Evolutionary conservation across 176 grass and related monocot genomes (phyloP).

Genomic region (Aegilops speltoides): DNA sequence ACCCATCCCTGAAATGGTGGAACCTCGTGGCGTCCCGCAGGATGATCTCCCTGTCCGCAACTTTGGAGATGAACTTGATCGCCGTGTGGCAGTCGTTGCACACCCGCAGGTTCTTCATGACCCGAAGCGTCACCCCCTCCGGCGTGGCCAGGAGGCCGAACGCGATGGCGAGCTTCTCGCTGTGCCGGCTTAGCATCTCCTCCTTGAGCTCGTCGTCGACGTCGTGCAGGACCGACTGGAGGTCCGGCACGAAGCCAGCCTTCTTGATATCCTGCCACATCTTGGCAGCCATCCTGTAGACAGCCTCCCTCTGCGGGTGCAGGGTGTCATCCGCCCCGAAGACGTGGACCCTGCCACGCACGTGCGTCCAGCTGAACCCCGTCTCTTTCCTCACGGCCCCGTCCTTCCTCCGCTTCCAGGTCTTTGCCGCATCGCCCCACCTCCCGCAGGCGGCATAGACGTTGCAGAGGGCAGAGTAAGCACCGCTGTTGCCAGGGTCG

Average conservation of each 20-base stretch:
- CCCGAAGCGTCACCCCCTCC: constrained; percentile 46
- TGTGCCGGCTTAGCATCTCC: constrained; percentile 70
- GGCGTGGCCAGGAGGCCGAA: constrained; percentile 70
- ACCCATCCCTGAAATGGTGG: constrained; percentile 73
- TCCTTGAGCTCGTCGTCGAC: constrained; percentile 73
- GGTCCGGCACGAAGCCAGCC: constrained; percentile 52
- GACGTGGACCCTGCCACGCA: constrained; percentile 52
- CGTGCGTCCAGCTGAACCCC: constrained; percentile 70
- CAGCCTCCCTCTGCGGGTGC: constrained; percentile 52
- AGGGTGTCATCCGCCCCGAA: constrained; percentile 66
- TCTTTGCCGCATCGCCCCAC: constrained; percentile 70
- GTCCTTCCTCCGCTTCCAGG: constrained; percentile 83
- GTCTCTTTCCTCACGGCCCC: constrained; percentile 78
- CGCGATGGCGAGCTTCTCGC: constrained; percentile 79
- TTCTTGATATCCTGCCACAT: constrained; percentile 74
- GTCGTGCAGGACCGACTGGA: constrained; percentile 63
- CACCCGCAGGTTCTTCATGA: constrained; percentile 81
- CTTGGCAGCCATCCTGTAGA: constrained; percentile 50
- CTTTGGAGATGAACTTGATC: constrained; percentile 69
- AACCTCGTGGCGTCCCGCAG: constrained; percentile 70
- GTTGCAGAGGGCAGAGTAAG: constrained; percentile 86
- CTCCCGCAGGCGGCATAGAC: constrained; percentile 91
- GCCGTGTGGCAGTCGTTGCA: constrained; percentile 73
- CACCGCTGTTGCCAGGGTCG: constrained; percentile 73
- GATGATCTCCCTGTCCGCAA: constrained; percentile 65